Evolutionary conservation across 73 alveolate species (phyloP), one percentile per base, ranked within the genome.

Genomic region (Paramecium sexaurelia): DNA sequence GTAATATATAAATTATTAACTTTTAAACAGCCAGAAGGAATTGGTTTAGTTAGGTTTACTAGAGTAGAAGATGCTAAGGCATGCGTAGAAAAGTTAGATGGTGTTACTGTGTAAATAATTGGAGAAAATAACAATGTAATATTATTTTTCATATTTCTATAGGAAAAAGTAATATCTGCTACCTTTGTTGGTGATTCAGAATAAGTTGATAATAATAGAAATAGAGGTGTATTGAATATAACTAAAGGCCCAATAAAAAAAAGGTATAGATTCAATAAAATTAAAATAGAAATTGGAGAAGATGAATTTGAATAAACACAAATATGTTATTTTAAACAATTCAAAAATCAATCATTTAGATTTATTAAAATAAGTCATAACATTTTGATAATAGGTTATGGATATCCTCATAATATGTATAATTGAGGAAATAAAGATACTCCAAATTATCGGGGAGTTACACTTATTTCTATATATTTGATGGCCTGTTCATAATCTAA

Each of bases 1-100:
- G 86, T 71, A 71, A 27, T 22, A 4, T 22, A 4, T 51, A 13
- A 51, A 51, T 15, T 27, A 71, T 71, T 32, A 71, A 33, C 43
- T 32, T 20, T 27, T 71, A 24, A 35, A 29, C 43, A 71, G 86
- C 86, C 86, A 27, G 86, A 71, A 71, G 86, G 86, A 32, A 71
- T 71, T 35, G 86, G 86, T 17, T 71, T 71, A 40, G 19, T 71
- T 20, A 71, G 57, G 32, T 71, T 71, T 40, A 40, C 32, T 0
- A 71, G 56, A 71, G 51, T 32, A 13, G 86, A 29, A 29, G 86
- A 71, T 71, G 86, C 86, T 27, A 71, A 71, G 33, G 55, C 55
- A 37, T 71, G 86, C 35, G 86, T 71, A 1, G 86, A 71, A 37
- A 71, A 37, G 43, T 17, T 71, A 33, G 56, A 71, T 71, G 86